Evolutionary conservation across 345 rosid genomes (phyloP).

Genomic region (Brassica nigra): DNA sequence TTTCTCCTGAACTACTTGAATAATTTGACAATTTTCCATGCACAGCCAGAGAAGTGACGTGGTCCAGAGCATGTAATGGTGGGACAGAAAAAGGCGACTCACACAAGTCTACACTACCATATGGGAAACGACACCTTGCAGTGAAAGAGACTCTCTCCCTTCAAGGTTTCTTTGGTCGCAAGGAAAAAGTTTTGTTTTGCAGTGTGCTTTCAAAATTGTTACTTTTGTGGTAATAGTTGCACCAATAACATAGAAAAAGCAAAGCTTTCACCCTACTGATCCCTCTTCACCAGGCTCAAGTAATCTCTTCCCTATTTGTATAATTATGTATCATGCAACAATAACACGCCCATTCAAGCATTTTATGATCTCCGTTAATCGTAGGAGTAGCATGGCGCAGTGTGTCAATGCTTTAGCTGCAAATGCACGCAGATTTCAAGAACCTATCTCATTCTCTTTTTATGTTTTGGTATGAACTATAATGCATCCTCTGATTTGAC

Average conservation of each 20-base stretch:
- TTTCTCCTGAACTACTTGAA: background rate
- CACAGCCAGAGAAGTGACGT: slow-evolving; percentile 79
- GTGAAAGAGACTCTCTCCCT: slow-evolving; percentile 73
- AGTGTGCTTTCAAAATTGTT: background rate
- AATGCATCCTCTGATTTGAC: slow-evolving; percentile 34
- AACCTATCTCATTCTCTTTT: background rate
- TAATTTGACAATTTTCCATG: slow-evolving; percentile 28
- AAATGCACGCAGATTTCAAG: slow-evolving; percentile 11
- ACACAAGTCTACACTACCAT: slow-evolving; percentile 78
- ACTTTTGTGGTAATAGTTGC: slow-evolving; percentile 1
- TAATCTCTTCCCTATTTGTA: slow-evolving; percentile 23
- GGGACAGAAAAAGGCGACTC: slow-evolving; percentile 71
- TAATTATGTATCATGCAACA: background rate
- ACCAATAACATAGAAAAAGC: slow-evolving; percentile 2
- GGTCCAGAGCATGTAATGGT: slow-evolving; percentile 74
- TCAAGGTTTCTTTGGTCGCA: slow-evolving; percentile 53
- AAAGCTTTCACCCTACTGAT: slow-evolving; percentile 37
- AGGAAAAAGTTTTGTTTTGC: background rate
- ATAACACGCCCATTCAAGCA: background rate
- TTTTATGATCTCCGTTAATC: slow-evolving; percentile 5
- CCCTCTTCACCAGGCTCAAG: slow-evolving; percentile 48
- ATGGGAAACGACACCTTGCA: slow-evolving; percentile 76
- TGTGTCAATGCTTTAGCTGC: slow-evolving; percentile 11
- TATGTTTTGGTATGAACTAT: slow-evolving; percentile 11
- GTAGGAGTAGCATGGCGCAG: slow-evolving; percentile 8